These are phyloP conservation scores for Kandelia obovata DNA, from an alignment of 345 rosid species.

Conservation along the genomic window DNA sequence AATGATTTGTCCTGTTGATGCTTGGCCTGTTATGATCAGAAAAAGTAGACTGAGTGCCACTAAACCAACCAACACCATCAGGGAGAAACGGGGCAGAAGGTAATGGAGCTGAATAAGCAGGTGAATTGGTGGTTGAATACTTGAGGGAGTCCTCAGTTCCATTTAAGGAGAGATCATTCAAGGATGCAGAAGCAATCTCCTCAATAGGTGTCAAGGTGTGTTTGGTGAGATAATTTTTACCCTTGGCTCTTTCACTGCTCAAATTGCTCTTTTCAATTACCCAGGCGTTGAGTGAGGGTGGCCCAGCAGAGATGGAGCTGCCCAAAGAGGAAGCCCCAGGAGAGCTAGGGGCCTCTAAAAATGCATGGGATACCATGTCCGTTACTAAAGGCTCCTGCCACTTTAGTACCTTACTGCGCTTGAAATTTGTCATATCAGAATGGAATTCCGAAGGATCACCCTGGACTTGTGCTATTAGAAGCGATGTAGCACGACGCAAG, in stretches of 20 bases:
- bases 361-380: slow-evolving; percentile 23
- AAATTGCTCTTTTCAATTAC: slow-evolving; percentile 46
- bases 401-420: slow-evolving; percentile 29
- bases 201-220: slow-evolving; percentile 48
- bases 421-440: slow-evolving; percentile 42
- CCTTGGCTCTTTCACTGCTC: slow-evolving; percentile 37
- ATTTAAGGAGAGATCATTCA: slow-evolving; percentile 49
- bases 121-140: slow-evolving; percentile 25
- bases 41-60: slow-evolving; percentile 28
- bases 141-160: slow-evolving; percentile 28
- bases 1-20: slow-evolving; percentile 33
- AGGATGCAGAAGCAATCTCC: slow-evolving; percentile 49
- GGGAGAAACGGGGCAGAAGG: slow-evolving; percentile 95
- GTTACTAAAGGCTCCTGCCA: slow-evolving; percentile 41
- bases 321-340: slow-evolving; percentile 10
- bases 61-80: slow-evolving; percentile 63
- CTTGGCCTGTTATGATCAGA: slow-evolving; percentile 11
- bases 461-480: slow-evolving; percentile 49
- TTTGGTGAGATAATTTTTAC: slow-evolving; percentile 30
- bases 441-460: slow-evolving; percentile 39
- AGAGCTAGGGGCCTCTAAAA: slow-evolving; percentile 31
- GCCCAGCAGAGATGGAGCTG: slow-evolving; percentile 50
- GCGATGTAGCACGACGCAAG: slow-evolving; percentile 70
- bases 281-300: slow-evolving; percentile 87
- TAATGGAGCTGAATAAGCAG: slow-evolving; percentile 51